phyloP scores from a whole-genome alignment of 2,329 filamentous ascomycete genomes.

The Thielaviopsis musarum region DNA sequence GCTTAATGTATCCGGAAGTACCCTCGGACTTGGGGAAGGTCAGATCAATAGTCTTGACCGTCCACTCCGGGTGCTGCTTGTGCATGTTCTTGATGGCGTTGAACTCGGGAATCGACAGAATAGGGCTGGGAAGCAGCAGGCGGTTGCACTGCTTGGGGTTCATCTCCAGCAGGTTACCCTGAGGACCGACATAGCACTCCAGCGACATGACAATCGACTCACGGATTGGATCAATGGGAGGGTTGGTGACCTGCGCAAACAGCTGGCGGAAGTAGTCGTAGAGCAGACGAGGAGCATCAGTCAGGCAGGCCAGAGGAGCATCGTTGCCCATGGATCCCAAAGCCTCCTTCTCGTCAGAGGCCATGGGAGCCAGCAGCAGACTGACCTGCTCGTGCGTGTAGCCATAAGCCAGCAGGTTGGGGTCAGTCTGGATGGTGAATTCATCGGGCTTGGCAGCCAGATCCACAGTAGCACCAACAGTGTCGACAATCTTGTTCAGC shows the following conservation, averaged over 20 bases:
- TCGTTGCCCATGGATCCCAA: slow-evolving; percentile 97
- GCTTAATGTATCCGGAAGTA: slow-evolving; percentile 66
- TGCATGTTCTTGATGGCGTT: slow-evolving; percentile 70
- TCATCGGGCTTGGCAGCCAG: slow-evolving; percentile 52
- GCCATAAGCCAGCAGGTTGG: slow-evolving; percentile 69
- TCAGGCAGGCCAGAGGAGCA: slow-evolving; percentile 77
- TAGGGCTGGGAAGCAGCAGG: slow-evolving; percentile 71
- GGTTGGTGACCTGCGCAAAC: slow-evolving; percentile 95
- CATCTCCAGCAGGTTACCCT: slow-evolving; percentile 92
- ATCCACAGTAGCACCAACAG: slow-evolving; percentile 42
- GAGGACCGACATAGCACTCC: slow-evolving; percentile 88
- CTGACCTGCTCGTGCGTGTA: slow-evolving; percentile 94
- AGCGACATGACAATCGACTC: slow-evolving; percentile 98
- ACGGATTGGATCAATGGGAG: slow-evolving; percentile 89
- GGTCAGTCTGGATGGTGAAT: slow-evolving; percentile 63
- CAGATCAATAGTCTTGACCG: slow-evolving; percentile 76
- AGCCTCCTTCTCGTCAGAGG: slow-evolving; percentile 91
- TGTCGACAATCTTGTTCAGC: slow-evolving; percentile 55
- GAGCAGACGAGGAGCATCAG: slow-evolving; percentile 72
- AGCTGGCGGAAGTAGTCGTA: slow-evolving; percentile 97
- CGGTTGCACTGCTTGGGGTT: slow-evolving; percentile 75
- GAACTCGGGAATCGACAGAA: slow-evolving; percentile 80
- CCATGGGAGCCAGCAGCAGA: slow-evolving; percentile 84
- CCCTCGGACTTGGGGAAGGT: slow-evolving; percentile 83
- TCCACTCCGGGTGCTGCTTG: slow-evolving; percentile 60